Conservation (phyloP, 306 rosid species). For the Adenanthera pavonina region DNA sequence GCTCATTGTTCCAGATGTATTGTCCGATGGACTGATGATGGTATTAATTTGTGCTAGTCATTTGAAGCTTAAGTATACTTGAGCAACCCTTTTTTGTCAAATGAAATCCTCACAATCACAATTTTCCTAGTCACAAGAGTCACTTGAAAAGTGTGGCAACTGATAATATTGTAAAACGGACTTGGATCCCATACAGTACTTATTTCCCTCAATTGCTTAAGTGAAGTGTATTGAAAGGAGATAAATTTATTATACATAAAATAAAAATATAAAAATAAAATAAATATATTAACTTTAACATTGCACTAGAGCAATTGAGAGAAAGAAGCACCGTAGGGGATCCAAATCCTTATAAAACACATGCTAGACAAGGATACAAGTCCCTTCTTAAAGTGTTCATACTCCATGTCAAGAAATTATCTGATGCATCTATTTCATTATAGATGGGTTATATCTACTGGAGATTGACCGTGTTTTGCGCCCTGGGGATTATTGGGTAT, state of each 20-base stretch:
- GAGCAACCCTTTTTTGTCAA: not conserved
- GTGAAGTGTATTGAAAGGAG: too few relatives aligned
- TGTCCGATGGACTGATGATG: conserved; percentile 60
- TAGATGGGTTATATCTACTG: conserved; percentile 59
- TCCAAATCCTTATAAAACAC: too few relatives aligned
- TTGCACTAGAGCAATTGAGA: too few relatives aligned
- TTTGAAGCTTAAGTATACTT: not conserved
- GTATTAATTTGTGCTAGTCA: conserved; percentile 38
- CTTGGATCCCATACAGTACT: too few relatives aligned
- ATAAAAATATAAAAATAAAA: too few relatives aligned
- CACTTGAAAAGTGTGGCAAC: too few relatives aligned
- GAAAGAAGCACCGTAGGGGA: too few relatives aligned
- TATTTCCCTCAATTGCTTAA: too few relatives aligned
- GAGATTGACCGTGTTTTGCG: conserved; percentile 63
- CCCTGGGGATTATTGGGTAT: conserved; percentile 71
- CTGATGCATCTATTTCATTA: conserved; percentile 25
- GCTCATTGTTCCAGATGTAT: conserved; percentile 74
- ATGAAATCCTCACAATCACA: not conserved
- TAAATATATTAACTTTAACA: too few relatives aligned
- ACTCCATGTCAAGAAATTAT: not conserved
- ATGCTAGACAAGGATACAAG: not conserved
- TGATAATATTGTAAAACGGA: too few relatives aligned
- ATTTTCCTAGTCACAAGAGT: not conserved
- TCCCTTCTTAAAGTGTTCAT: too few relatives aligned
- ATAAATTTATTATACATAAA: too few relatives aligned